Conservation (phyloP, 306 rosid genomes). For the Macrotyloma uniflorum region DNA sequence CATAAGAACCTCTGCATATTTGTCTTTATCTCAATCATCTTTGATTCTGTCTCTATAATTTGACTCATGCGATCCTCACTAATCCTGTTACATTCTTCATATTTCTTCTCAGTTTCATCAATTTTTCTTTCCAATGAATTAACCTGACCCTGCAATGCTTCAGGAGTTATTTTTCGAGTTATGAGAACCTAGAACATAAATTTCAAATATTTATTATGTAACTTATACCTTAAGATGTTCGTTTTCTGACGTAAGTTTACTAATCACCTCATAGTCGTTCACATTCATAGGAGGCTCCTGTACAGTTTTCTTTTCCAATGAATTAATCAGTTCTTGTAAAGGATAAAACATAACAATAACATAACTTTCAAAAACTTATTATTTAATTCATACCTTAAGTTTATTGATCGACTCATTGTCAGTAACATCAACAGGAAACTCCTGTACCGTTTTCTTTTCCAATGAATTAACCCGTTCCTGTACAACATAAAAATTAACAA, state of each 20-base stretch:
- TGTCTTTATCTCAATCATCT: conserved; percentile 82
- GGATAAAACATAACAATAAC: neutral
- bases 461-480: neutral
- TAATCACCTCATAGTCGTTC: conserved; percentile 55
- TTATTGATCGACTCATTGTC: conserved; percentile 12
- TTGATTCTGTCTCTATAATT: conserved; percentile 73
- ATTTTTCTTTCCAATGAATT: conserved; percentile 71
- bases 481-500: conserved; percentile 16
- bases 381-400: conserved; percentile 33
- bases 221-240: conserved; percentile 66
- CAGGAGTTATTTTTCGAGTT: conserved; percentile 27
- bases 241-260: conserved; percentile 63
- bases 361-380: neutral
- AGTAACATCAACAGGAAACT: conserved; percentile 35
- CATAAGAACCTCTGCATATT: conserved; percentile 74
- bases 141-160: conserved; percentile 64
- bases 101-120: conserved; percentile 71
- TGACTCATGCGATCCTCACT: conserved; percentile 87
- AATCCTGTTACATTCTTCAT: conserved; percentile 42
- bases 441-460: conserved; percentile 31
- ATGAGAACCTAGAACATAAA: conserved; percentile 14
- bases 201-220: neutral
- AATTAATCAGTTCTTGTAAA: conserved; percentile 34
- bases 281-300: conserved; percentile 48
- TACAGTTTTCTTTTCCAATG: conserved; percentile 31